These are phyloP conservation scores for Eremomyces bilateralis DNA, from an alignment of 495 filamentous ascomycete genomes.

Conservation along the genomic window DNA sequence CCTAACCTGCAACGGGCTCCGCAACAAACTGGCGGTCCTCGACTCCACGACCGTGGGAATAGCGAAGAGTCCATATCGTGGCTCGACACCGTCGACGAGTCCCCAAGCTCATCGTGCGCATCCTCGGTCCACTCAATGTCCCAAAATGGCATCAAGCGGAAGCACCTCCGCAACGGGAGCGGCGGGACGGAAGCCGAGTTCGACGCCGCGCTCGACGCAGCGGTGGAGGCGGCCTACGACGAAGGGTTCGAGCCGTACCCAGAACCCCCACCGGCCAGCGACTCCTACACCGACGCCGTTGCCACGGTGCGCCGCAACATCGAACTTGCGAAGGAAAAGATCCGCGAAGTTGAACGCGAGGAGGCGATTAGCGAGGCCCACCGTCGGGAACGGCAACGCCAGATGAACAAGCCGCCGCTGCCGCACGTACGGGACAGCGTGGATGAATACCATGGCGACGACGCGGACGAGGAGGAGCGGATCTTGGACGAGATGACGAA, in stretches of 20 bases:
- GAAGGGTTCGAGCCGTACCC: slow-evolving; percentile 68
- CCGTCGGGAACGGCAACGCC: slow-evolving; percentile 24
- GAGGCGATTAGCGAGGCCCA: slow-evolving; percentile 35
- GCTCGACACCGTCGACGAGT: slow-evolving; percentile 95
- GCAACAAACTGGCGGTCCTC: slow-evolving; percentile 15
- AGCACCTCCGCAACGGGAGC: slow-evolving; percentile 42
- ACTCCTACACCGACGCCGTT: slow-evolving; percentile 8
- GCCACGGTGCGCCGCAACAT: slow-evolving; percentile 36
- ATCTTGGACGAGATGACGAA: slow-evolving; percentile 82
- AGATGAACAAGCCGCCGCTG: slow-evolving; percentile 20
- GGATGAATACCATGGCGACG: slow-evolving; percentile 36
- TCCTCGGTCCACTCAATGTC: slow-evolving; percentile 67
- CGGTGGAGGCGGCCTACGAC: slow-evolving; percentile 89
- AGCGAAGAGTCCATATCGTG: slow-evolving; percentile 73
- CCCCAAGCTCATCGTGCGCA: slow-evolving; percentile 48
- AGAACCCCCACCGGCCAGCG: slow-evolving; percentile 11
- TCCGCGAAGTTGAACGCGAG: slow-evolving; percentile 59
- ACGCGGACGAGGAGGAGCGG: slow-evolving; percentile 79
- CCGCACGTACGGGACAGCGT: slow-evolving; percentile 17
- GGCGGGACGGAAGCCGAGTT: slow-evolving; percentile 78
- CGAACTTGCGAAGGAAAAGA: slow-evolving; percentile 56
- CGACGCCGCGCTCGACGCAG: slow-evolving; percentile 84
- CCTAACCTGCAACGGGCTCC: slow-evolving; percentile 13
- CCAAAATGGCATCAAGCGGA: slow-evolving; percentile 46
- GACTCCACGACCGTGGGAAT: slow-evolving; percentile 30